These are phyloP conservation scores for Vitis hybrid DNA, from an alignment of 177 flowering plant genomes.

Conservation along the genomic window DNA sequence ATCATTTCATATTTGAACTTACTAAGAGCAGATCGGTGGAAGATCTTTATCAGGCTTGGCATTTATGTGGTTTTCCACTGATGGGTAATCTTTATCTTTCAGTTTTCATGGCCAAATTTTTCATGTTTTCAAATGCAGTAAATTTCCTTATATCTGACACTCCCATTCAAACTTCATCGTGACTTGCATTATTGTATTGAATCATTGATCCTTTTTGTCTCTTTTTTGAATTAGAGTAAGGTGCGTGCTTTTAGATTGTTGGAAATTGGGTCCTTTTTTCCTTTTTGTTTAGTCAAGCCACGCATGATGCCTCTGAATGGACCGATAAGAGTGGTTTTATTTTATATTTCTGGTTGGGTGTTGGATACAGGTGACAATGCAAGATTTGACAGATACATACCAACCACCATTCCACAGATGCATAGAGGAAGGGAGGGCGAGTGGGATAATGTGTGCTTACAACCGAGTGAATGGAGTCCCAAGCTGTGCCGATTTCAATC, in stretches of 20 bases:
- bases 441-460: conserved; percentile 94
- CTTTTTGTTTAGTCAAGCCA: background rate
- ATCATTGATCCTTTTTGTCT: background rate
- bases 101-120: too few relatives aligned
- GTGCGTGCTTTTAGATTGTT: background rate
- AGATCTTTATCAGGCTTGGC: conserved; percentile 6
- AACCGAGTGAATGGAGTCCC: conserved; percentile 94
- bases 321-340: too few relatives aligned
- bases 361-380: conserved; percentile 50
- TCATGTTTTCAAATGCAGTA: too few relatives aligned
- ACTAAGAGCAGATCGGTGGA: too few relatives aligned
- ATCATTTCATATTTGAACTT: too few relatives aligned
- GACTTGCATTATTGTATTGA: too few relatives aligned
- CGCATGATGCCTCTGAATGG: background rate
- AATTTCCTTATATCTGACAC: too few relatives aligned
- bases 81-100: background rate
- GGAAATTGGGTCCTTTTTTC: background rate
- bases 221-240: background rate
- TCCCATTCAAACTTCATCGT: too few relatives aligned
- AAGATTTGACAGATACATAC: conserved; percentile 88
- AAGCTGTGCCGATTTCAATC: conserved; percentile 70
- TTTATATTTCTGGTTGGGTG: too few relatives aligned
- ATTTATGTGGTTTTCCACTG: background rate
- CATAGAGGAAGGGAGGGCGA: conserved; percentile 66
- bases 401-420: conserved; percentile 90